These are phyloP conservation scores for Yamadazyma sp. DNA, from an alignment of 1,139 yeast genomes.

Conservation along the genomic window DNA sequence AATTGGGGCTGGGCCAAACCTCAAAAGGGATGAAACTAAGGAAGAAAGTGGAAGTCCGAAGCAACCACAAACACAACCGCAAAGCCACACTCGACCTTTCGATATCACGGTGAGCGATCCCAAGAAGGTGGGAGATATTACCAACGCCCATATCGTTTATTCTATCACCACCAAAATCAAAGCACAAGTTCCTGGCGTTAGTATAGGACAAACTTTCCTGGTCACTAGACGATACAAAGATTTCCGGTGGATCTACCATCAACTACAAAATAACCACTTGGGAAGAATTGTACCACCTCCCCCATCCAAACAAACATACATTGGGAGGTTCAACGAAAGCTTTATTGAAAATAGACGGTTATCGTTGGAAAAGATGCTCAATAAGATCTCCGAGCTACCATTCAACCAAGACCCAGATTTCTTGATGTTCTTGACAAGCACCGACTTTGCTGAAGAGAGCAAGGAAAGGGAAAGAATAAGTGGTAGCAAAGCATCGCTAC, in stretches of 20 bases:
- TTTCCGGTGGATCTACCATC: constrained; percentile 86
- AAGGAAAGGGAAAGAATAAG: constrained; percentile 60
- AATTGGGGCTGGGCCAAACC: not conserved
- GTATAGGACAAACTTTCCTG: not conserved
- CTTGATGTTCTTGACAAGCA: constrained; percentile 72
- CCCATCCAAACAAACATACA: constrained; percentile 86
- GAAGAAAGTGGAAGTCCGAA: too few relatives aligned
- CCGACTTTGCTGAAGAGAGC: constrained; percentile 64
- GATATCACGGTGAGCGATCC: constrained; percentile 87
- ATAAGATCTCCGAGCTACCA: constrained; percentile 59
- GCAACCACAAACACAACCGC: too few relatives aligned
- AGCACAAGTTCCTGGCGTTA: constrained; percentile 33
- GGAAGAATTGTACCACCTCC: constrained; percentile 96
- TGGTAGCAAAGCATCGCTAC: constrained; percentile 52
- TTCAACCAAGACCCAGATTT: constrained; percentile 71
- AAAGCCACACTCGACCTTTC: constrained; percentile 24
- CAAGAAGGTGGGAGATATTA: constrained; percentile 83
- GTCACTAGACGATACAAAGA: constrained; percentile 82
- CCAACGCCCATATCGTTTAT: constrained; percentile 87
- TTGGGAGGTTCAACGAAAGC: constrained; percentile 84
- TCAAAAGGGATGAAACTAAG: too few relatives aligned
- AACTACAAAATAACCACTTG: constrained; percentile 81
- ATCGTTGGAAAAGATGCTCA: constrained; percentile 86
- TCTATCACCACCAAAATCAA: constrained; percentile 62
- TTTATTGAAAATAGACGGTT: constrained; percentile 84